phyloP scores from a whole-genome alignment of 306 rosid genomes.

The Citrullus amarus region DNA sequence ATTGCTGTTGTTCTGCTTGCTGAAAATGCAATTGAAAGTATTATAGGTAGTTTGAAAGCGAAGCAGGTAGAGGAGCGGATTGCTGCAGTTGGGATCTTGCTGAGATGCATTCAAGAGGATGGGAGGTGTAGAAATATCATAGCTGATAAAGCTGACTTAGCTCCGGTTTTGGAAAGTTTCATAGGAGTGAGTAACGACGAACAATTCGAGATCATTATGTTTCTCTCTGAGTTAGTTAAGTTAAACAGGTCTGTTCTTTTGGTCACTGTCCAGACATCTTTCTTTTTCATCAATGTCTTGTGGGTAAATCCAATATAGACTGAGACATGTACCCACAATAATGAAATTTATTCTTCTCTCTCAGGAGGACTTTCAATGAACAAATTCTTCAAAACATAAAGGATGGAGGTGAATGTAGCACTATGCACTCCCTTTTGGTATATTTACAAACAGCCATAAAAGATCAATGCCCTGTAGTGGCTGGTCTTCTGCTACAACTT shows the following conservation, averaged over 20 bases:
- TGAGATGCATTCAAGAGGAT: conserved; percentile 66
- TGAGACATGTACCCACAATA: not conserved
- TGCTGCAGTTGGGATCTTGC: conserved; percentile 64
- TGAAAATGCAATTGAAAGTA: conserved; percentile 33
- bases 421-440: conserved; percentile 79
- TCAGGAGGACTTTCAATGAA: conserved; percentile 65
- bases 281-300: not conserved
- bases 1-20: conserved; percentile 27
- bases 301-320: not conserved
- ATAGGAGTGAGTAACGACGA: conserved; percentile 37
- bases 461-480: conserved; percentile 68
- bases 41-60: conserved; percentile 50
- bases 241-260: conserved; percentile 41
- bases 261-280: not conserved
- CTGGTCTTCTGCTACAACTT: conserved; percentile 84
- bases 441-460: conserved; percentile 58
- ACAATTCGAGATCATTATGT: conserved; percentile 47
- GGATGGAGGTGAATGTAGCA: conserved; percentile 70
- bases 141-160: conserved; percentile 59
- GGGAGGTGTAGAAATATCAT: conserved; percentile 62
- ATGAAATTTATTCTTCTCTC: conserved; percentile 8
- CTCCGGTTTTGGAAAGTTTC: conserved; percentile 60
- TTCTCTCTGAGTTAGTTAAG: conserved; percentile 64
- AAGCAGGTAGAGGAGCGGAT: conserved; percentile 51
- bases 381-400: conserved; percentile 69